phyloP scores from a whole-genome alignment of 306 rosid genomes.

The Vachellia collinsii region DNA sequence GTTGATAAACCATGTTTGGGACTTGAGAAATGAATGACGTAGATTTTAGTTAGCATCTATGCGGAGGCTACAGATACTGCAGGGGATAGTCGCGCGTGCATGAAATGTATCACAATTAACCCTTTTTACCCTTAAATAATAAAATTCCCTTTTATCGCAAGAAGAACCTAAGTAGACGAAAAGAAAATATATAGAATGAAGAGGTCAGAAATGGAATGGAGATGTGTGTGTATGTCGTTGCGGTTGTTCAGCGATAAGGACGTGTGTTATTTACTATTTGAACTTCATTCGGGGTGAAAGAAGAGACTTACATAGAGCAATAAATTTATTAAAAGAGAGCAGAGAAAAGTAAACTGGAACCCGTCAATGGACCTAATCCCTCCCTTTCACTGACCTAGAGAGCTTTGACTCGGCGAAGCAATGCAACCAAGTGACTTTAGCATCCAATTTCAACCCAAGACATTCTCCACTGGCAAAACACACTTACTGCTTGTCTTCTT shows the following conservation, averaged over 20 bases:
- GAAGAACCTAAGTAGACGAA: background rate
- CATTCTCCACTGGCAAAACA: background rate
- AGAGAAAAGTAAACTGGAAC: conserved; percentile 1
- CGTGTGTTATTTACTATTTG: background rate
- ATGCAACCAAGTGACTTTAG: background rate
- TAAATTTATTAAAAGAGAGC: background rate
- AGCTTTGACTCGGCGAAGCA: background rate
- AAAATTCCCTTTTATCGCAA: background rate
- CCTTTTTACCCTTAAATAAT: background rate
- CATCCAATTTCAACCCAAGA: background rate
- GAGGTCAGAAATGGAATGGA: background rate
- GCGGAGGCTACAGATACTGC: too few species aligned
- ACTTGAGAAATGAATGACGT: background rate
- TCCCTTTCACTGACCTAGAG: background rate
- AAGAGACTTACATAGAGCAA: background rate
- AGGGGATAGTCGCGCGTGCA: too few species aligned
- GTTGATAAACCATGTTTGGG: background rate
- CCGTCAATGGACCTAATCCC: conserved; percentile 2
- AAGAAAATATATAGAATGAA: too few species aligned
- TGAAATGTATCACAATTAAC: background rate
- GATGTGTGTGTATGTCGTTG: background rate
- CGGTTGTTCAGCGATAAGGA: background rate
- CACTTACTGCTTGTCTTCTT: background rate
- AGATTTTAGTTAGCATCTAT: background rate
- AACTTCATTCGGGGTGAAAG: background rate